phyloP scores from a whole-genome alignment of 2,329 filamentous ascomycete genomes.

The Proliferodiscus dingleyae region DNA sequence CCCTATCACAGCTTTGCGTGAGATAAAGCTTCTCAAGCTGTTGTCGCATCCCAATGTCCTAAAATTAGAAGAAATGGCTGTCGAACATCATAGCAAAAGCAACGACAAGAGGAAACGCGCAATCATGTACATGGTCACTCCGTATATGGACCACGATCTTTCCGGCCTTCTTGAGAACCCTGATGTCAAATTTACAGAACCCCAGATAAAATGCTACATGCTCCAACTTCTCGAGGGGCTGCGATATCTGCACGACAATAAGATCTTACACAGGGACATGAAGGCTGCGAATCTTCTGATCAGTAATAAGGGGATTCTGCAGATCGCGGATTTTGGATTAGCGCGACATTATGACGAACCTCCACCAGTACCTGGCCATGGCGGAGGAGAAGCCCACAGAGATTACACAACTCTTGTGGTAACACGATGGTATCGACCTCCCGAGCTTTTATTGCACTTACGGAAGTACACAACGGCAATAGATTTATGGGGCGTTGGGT shows the following conservation, averaged over 20 bases:
- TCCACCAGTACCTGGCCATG: conserved; percentile 68
- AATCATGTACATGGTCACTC: conserved; percentile 97
- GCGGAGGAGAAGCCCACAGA: conserved; percentile 77
- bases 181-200: conserved; percentile 76
- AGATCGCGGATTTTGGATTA: conserved; percentile 96
- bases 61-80: conserved; percentile 89
- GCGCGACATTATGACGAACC: conserved; percentile 88
- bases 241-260: conserved; percentile 80
- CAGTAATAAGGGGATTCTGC: conserved; percentile 85
- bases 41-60: conserved; percentile 88
- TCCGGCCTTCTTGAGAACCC: conserved; percentile 95
- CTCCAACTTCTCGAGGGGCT: conserved; percentile 86
- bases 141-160: conserved; percentile 99
- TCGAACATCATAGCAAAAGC: conserved; percentile 61
- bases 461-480: conserved; percentile 95
- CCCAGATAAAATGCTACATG: conserved; percentile 98
- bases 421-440: conserved; percentile 93
- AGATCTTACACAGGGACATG: conserved; percentile 96
- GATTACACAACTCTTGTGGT: conserved; percentile 98
- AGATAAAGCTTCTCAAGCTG: conserved; percentile 96
- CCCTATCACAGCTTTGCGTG: conserved; percentile 93
- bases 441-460: conserved; percentile 83
- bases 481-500: conserved; percentile 97
- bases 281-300: conserved; percentile 97
- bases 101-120: conserved; percentile 72